These are phyloP conservation scores for Lolium perenne DNA, from an alignment of 176 grass and related monocot species.

Conservation along the genomic window DNA sequence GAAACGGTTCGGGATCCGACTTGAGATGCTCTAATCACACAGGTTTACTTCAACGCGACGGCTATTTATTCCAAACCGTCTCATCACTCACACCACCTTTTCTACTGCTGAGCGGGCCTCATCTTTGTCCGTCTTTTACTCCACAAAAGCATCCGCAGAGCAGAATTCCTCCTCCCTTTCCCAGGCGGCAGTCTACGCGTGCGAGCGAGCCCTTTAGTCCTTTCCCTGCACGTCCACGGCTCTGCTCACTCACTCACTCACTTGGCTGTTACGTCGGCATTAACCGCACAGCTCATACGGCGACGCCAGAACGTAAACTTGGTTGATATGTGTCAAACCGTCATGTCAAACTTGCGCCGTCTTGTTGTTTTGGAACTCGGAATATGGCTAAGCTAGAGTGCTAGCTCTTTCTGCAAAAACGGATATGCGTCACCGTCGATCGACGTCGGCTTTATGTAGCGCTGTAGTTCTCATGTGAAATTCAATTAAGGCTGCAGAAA, in stretches of 20 bases:
- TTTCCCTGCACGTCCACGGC: neutral
- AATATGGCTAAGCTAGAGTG: neutral
- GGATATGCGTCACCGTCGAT: slow-evolving; percentile 3
- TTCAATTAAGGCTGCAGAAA: neutral
- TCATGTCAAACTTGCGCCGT: neutral
- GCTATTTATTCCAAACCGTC: neutral
- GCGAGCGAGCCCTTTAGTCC: slow-evolving; percentile 4
- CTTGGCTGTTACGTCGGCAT: neutral
- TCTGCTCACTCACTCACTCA: neutral
- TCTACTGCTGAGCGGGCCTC: neutral
- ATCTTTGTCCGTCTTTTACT: slow-evolving; percentile 26
- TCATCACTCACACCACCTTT: neutral
- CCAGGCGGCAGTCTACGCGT: slow-evolving; percentile 31
- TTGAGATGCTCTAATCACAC: neutral
- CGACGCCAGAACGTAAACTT: neutral
- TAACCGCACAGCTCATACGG: neutral
- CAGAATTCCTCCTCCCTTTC: neutral
- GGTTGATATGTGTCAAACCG: neutral
- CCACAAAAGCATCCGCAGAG: neutral
- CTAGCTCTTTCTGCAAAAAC: no score
- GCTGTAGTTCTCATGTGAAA: neutral
- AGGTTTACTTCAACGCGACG: neutral
- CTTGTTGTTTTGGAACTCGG: slow-evolving; percentile 7
- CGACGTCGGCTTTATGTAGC: neutral
- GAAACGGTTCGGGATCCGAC: no score